A percentile compares a stretch with the other conserved stretches of the same genome.
phyloP scores from a whole-genome alignment of 2,329 filamentous ascomycete species.

The Pseudocercospora fuligena region DNA sequence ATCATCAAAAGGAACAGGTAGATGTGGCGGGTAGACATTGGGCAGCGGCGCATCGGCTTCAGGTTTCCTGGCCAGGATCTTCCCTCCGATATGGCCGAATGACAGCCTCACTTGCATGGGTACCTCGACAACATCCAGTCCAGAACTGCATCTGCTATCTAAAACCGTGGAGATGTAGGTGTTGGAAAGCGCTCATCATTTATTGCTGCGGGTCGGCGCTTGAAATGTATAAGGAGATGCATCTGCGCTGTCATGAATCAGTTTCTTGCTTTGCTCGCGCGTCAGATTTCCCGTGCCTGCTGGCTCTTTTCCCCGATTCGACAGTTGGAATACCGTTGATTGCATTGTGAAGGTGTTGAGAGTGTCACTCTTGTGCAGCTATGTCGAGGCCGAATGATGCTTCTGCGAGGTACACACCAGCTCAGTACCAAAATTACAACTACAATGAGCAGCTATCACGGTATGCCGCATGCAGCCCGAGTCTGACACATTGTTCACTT shows the following conservation, averaged over 20 bases:
- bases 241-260: conserved; percentile 7
- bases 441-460: conserved; percentile 8
- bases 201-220: neutral
- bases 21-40: conserved; percentile 3
- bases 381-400: conserved; percentile 6
- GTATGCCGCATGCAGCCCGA: neutral
- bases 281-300: neutral
- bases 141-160: neutral
- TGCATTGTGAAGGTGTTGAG: neutral
- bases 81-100: conserved; percentile 2
- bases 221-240: neutral
- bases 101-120: conserved; percentile 8
- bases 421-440: conserved; percentile 2
- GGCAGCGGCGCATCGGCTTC: conserved; percentile 2
- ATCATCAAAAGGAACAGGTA: conserved; percentile 2
- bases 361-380: neutral
- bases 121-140: conserved; percentile 2
- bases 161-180: neutral
- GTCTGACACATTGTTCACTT: neutral
- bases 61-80: neutral
- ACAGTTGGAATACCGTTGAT: neutral
- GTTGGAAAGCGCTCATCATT: neutral
- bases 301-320: neutral
- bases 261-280: conserved; percentile 3
- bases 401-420: conserved; percentile 7